A percentile compares a stretch with the other conserved stretches of the same genome.
phyloP scores from a whole-genome alignment of 2,329 filamentous ascomycete genomes.

The Alternaria panax region DNA sequence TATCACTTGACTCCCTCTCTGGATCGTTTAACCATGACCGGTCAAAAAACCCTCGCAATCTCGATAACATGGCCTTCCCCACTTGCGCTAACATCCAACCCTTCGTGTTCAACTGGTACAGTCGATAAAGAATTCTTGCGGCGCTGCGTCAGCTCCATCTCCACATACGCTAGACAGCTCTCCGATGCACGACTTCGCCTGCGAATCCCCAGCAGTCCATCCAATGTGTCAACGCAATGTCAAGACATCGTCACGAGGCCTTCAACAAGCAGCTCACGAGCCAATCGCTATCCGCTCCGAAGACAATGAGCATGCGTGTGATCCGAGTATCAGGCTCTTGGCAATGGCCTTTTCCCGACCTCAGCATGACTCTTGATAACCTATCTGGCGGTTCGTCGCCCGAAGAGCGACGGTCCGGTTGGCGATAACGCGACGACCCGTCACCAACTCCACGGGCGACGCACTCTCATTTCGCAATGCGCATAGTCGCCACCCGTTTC shows the following conservation, averaged over 20 bases:
- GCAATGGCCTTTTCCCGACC: not conserved
- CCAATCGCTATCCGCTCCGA: constrained; percentile 25
- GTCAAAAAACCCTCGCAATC: constrained; percentile 23
- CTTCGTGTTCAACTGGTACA: constrained; percentile 24
- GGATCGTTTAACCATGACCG: constrained; percentile 31
- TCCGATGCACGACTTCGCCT: constrained; percentile 22
- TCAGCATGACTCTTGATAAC: constrained; percentile 10
- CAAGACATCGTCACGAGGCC: constrained; percentile 25
- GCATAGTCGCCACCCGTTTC: not conserved
- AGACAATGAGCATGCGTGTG: constrained; percentile 3
- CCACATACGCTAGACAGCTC: constrained; percentile 43
- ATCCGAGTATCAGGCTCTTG: constrained; percentile 9
- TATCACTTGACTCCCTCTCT: constrained; percentile 2
- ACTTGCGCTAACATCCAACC: constrained; percentile 36
- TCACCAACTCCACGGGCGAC: not conserved
- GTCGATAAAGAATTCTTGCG: constrained; percentile 22
- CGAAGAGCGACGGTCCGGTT: constrained; percentile 22
- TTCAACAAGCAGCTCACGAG: not conserved
- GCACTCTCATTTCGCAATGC: not conserved
- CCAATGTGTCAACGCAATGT: constrained; percentile 12
- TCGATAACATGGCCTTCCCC: constrained; percentile 31
- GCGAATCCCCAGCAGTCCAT: not conserved
- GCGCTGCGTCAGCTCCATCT: constrained; percentile 28
- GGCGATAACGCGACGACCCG: constrained; percentile 9
- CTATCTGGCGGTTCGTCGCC: constrained; percentile 14